Percentiles rank a stretch among this genome's conserved stretches.
phyloP scores from a whole-genome alignment of 352 stramenopile species.

The Phytopythium mirpurense region DNA sequence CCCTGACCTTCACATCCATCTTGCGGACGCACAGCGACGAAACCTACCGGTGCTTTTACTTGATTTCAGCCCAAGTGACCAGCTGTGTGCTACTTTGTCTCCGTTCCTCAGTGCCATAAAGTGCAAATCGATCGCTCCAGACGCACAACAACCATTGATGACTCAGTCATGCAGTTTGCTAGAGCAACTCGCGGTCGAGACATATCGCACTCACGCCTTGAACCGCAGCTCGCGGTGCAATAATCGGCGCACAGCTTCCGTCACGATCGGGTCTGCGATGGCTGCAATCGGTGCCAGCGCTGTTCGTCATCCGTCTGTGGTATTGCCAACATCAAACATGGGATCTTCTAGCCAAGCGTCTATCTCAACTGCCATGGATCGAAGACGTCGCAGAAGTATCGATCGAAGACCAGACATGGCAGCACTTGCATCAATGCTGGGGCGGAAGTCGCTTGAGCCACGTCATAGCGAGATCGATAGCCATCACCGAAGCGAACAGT shows the following conservation, averaged over 20 bases:
- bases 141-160: background rate
- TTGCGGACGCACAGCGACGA: constrained; percentile 24
- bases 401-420: background rate
- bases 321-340: background rate
- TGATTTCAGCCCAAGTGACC: constrained; percentile 20
- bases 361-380: background rate
- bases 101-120: background rate
- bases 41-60: constrained; percentile 27
- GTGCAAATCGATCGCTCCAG: background rate
- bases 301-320: background rate
- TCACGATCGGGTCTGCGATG: background rate
- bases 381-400: background rate
- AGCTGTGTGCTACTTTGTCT: background rate
- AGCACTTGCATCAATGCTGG: background rate
- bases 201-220: background rate
- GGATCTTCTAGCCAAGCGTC: background rate
- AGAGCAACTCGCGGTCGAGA: background rate
- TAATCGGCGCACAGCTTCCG: constrained; percentile 2
- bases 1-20: constrained; percentile 10
- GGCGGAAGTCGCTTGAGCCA: background rate
- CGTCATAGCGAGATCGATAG: background rate
- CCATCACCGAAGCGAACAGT: background rate
- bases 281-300: background rate
- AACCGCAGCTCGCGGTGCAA: background rate
- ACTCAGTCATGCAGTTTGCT: background rate